Conservation (phyloP, 805 yeast species). For the Jamesozyma spencerorum region DNA sequence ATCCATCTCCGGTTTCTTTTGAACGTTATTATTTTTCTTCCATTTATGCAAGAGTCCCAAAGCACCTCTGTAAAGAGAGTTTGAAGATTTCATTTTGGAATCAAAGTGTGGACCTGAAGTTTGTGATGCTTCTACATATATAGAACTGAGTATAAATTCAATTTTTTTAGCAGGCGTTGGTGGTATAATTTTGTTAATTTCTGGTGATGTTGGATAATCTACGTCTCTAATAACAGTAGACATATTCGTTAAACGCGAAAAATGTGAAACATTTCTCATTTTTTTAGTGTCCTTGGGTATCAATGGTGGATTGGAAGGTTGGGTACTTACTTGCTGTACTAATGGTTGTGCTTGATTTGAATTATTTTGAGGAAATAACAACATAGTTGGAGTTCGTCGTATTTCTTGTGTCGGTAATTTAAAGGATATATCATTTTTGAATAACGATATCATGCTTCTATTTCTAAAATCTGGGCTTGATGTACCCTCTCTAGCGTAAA, state of each 20-base stretch:
- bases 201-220: conserved; percentile 40
- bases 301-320: neutral
- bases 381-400: conserved; percentile 24
- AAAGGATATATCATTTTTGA: conserved; percentile 14
- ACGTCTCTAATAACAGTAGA: conserved; percentile 24
- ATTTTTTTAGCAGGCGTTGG: conserved; percentile 61
- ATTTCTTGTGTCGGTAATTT: conserved; percentile 10
- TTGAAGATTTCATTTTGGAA: too few species aligned
- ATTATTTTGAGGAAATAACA: conserved; percentile 24
- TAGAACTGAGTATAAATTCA: conserved; percentile 34
- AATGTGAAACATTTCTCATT: conserved; percentile 7
- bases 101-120: conserved; percentile 12
- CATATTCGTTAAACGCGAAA: conserved; percentile 17
- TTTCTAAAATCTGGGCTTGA: conserved; percentile 28
- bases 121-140: conserved; percentile 8
- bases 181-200: conserved; percentile 41
- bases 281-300: too few species aligned
- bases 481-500: conserved; percentile 23
- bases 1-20: conserved; percentile 26
- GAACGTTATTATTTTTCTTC: conserved; percentile 20
- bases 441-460: conserved; percentile 24
- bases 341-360: conserved; percentile 6
- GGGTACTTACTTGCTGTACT: conserved; percentile 2
- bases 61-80: conserved; percentile 15
- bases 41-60: conserved; percentile 24